Evolutionary conservation across 2,329 filamentous ascomycete species (phyloP).

Genomic region (Didymella sp.): DNA sequence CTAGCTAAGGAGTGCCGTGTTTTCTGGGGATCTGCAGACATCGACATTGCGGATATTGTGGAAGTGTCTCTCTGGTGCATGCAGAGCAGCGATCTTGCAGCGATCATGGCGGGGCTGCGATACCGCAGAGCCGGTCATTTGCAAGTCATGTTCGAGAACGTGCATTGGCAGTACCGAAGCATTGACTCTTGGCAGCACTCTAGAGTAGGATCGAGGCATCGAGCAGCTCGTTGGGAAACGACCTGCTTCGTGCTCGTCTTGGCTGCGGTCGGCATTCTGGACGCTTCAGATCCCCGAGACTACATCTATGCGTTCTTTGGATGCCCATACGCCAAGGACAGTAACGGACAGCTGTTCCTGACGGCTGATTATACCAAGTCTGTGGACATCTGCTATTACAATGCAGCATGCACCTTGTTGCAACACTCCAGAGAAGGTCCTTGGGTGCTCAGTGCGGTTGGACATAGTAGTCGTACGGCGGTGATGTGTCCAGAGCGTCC

Average conservation of each 20-base stretch:
- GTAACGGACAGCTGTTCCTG: neutral
- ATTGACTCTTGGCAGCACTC: too few relatives aligned
- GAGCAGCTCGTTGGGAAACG: too few relatives aligned
- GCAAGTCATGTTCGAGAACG: too few relatives aligned
- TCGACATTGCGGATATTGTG: neutral
- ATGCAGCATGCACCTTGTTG: neutral
- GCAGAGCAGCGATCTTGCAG: neutral
- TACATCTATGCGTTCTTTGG: neutral
- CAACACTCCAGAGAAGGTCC: neutral
- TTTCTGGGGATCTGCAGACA: neutral
- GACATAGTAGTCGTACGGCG: too few relatives aligned
- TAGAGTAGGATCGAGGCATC: too few relatives aligned
- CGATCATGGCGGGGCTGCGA: too few relatives aligned
- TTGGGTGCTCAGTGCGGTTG: neutral
- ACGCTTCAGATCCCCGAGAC: neutral
- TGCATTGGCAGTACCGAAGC: too few relatives aligned
- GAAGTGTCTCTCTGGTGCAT: neutral
- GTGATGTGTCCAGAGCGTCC: neutral
- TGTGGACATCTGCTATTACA: neutral
- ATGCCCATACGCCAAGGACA: neutral
- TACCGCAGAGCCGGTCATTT: too few relatives aligned
- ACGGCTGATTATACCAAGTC: neutral
- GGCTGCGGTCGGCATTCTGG: too few relatives aligned
- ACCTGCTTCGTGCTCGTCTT: neutral
- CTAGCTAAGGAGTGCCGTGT: neutral